Evolutionary conservation across 2,329 filamentous ascomycete species (phyloP).

Genomic region (Akanthomyces dipterigenus): DNA sequence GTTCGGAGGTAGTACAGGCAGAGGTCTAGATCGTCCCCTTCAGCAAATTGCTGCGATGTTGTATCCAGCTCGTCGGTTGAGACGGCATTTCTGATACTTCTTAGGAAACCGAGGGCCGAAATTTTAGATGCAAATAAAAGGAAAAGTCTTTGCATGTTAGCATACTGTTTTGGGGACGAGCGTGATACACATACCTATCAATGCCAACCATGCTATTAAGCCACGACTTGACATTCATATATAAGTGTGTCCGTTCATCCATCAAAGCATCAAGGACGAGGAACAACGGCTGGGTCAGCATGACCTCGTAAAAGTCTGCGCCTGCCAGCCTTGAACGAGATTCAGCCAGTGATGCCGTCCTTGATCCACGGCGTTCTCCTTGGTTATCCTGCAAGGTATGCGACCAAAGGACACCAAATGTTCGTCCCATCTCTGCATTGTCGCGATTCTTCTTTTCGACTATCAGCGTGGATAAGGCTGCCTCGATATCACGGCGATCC

Average conservation of each 20-base stretch:
- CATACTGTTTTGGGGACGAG: background rate
- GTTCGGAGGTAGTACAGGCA: slow-evolving; percentile 73
- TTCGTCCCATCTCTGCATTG: slow-evolving; percentile 56
- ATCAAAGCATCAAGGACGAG: slow-evolving; percentile 71
- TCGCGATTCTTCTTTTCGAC: slow-evolving; percentile 41
- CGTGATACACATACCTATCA: slow-evolving; percentile 46
- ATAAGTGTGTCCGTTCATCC: slow-evolving; percentile 66
- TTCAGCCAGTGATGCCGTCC: slow-evolving; percentile 16
- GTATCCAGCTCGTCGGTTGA: slow-evolving; percentile 15
- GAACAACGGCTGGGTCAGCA: slow-evolving; percentile 76
- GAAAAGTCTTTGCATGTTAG: slow-evolving; percentile 44
- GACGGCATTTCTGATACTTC: slow-evolving; percentile 14
- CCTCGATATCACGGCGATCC: slow-evolving; percentile 69
- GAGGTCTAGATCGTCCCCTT: slow-evolving; percentile 65
- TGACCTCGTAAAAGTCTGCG: slow-evolving; percentile 58
- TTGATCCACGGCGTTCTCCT: slow-evolving; percentile 45
- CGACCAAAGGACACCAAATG: slow-evolving; percentile 75
- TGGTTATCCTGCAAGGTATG: slow-evolving; percentile 61
- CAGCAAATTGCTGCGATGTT: slow-evolving; percentile 27
- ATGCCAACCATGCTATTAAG: slow-evolving; percentile 60
- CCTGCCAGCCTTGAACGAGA: slow-evolving; percentile 40
- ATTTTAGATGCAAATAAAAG: slow-evolving; percentile 54
- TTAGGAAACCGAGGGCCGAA: slow-evolving; percentile 47
- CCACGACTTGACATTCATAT: slow-evolving; percentile 75
- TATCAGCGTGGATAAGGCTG: slow-evolving; percentile 65